phyloP scores from a whole-genome alignment of 257 asterid genomes.

The Penstemon barbatus region DNA sequence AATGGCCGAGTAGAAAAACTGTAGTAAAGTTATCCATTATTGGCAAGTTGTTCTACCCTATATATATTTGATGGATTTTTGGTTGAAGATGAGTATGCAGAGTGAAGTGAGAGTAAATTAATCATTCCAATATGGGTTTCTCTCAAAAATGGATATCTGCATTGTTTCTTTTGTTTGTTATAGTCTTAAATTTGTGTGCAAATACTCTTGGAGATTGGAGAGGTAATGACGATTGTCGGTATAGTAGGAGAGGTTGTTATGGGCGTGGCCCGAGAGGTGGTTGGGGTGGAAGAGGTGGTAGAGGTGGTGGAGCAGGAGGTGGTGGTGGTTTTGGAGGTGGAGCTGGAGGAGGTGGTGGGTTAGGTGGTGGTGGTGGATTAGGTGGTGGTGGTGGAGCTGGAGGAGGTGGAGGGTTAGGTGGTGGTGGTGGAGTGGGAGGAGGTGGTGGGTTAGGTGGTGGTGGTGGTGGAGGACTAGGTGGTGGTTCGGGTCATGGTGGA shows the following conservation, averaged over 20 bases:
- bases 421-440: slow-evolving; percentile 2
- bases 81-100: slow-evolving; percentile 21
- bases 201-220: slow-evolving; percentile 38
- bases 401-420: not conserved
- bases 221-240: slow-evolving; percentile 41
- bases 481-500: slow-evolving; percentile 9
- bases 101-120: slow-evolving; percentile 21
- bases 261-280: slow-evolving; percentile 38
- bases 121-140: slow-evolving; percentile 11
- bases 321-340: slow-evolving; percentile 14
- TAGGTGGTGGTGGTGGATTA: slow-evolving; percentile 18
- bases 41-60: slow-evolving; percentile 29
- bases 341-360: slow-evolving; percentile 14
- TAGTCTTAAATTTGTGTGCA: slow-evolving; percentile 38
- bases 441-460: slow-evolving; percentile 9
- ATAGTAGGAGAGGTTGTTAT: slow-evolving; percentile 43
- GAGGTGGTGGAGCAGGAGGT: slow-evolving; percentile 22
- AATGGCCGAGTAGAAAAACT: slow-evolving; percentile 22
- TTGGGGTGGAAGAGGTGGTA: slow-evolving; percentile 35
- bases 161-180: slow-evolving; percentile 22
- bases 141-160: slow-evolving; percentile 37
- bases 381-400: slow-evolving; percentile 11
- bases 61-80: slow-evolving; percentile 22
- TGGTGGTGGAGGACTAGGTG: slow-evolving; percentile 9
- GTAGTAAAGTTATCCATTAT: slow-evolving; percentile 5